Base-by-base conservation (phyloP, 75 land plant species). In the Pinus tabuliformis region DNA sequence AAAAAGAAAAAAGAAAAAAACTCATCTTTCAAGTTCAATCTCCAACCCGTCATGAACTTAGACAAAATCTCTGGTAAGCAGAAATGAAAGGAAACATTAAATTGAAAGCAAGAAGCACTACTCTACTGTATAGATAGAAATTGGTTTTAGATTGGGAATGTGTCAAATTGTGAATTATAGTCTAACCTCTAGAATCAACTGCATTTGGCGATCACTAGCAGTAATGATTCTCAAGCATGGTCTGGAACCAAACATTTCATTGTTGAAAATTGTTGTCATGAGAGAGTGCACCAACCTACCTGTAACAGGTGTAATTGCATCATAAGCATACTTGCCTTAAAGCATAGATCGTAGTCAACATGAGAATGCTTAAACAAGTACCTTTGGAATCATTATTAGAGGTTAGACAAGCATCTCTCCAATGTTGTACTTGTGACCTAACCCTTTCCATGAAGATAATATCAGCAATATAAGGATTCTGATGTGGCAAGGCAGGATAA, bases 371-470 rank as follows among this genome's bases (percentile, higher is more conserved):
- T 21, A 68, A 42, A 42, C n/a, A 8, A 20, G 52, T 24, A 90
- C 84, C 86, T 54, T 85, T 81, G 60, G 75, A 72, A 20, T 54
- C 65, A 39, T 60, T 59, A 56, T 61, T 72, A 17, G 89, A 75
- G 14, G 76, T 57, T 72, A 60, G 83, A 36, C 83, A 83, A 70
- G 79, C 80, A 71, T 84, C 62, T 60, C 84, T 85, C 98, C 98
- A 95, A 57, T 85, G 54, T 68, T 75, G 78, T 39, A 95, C 75
- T 68, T 86, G 88, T 0, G 85, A 79, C 75, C 86, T 89, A 56
- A 91, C 76, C 77, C 89, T 89, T 79, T 86, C 86, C 56, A 74
- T 66, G 58, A 93, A 95, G n/a, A 89, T 33, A 5, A 78, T 13
- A 76, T 95, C 96, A 78, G 84, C 88, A 76, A 80, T 81, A 16